phyloP scores from a whole-genome alignment of 1,284 basidiomycete species.

The Pyrrhoderma noxium region DNA sequence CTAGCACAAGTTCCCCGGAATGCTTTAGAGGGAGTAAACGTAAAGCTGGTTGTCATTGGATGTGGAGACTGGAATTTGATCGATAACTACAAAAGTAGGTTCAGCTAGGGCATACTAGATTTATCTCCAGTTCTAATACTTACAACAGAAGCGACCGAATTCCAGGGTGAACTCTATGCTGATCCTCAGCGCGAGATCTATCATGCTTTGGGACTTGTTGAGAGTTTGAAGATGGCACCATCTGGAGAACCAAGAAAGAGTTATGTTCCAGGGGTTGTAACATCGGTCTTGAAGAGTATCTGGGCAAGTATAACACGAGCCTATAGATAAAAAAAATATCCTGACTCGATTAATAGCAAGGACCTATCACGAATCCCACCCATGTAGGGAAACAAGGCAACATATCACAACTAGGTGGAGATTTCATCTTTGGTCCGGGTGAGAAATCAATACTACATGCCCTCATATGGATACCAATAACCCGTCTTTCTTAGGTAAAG shows the following conservation, averaged over 20 bases:
- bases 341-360: too few species aligned
- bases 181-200: conserved; percentile 52
- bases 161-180: conserved; percentile 45
- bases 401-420: conserved; percentile 51
- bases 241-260: conserved; percentile 38
- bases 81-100: conserved; percentile 43
- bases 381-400: conserved; percentile 54
- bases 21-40: conserved; percentile 35
- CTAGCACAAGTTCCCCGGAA: conserved; percentile 39
- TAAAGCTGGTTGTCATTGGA: conserved; percentile 48
- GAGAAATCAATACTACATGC: conserved; percentile 8
- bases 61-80: conserved; percentile 57
- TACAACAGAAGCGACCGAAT: conserved; percentile 39
- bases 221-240: conserved; percentile 38
- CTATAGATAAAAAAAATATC: conserved; percentile 24
- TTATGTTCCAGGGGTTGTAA: conserved; percentile 35
- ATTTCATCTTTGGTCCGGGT: conserved; percentile 56
- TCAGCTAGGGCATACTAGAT: not conserved
- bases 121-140: not conserved
- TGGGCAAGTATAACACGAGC: conserved; percentile 41
- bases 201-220: conserved; percentile 43
- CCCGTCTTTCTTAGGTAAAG: conserved; percentile 23
- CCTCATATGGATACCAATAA: not conserved
- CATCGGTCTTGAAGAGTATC: conserved; percentile 36
- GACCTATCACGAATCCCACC: conserved; percentile 38